Percentiles rank a stretch among this genome's conserved stretches.
phyloP scores from a whole-genome alignment of 345 rosid species.

The Fremontodendron californicum region DNA sequence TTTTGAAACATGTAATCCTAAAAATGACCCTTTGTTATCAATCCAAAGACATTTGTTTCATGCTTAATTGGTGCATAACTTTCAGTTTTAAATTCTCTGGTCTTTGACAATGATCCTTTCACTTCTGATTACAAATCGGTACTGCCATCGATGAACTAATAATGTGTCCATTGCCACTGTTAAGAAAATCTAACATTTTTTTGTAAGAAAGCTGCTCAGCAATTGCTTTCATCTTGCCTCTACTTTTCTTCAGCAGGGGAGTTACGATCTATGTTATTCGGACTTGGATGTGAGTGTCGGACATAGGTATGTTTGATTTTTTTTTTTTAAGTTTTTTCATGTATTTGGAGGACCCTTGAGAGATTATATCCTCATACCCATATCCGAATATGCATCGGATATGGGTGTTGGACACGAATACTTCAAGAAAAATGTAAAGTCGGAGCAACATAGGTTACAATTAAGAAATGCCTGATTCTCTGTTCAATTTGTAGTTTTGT shows the following conservation, averaged over 20 bases:
- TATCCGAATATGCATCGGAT: too few species aligned
- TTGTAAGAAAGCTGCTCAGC: neutral
- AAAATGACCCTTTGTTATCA: slow-evolving; percentile 10
- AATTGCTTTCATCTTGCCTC: neutral
- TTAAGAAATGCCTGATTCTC: neutral
- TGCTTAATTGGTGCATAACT: neutral
- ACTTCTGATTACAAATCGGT: neutral
- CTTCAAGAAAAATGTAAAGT: too few species aligned
- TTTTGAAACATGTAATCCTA: slow-evolving; percentile 14
- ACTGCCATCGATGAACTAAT: neutral
- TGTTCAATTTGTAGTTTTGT: neutral
- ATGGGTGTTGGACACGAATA: too few species aligned
- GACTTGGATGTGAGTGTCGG: too few species aligned
- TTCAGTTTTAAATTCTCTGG: neutral
- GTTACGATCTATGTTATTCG: too few species aligned
- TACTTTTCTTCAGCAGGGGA: neutral
- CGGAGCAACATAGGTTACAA: neutral
- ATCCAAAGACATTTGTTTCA: slow-evolving; percentile 14
- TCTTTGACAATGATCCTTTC: neutral
- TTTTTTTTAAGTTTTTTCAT: too few species aligned
- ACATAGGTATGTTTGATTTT: too few species aligned
- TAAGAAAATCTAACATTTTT: neutral
- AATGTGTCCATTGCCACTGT: neutral
- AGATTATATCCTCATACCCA: too few species aligned
- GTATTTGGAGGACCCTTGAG: too few species aligned